phyloP scores from a whole-genome alignment of 768 basidiomycete genomes.

The Boletus subcaerulescens region DNA sequence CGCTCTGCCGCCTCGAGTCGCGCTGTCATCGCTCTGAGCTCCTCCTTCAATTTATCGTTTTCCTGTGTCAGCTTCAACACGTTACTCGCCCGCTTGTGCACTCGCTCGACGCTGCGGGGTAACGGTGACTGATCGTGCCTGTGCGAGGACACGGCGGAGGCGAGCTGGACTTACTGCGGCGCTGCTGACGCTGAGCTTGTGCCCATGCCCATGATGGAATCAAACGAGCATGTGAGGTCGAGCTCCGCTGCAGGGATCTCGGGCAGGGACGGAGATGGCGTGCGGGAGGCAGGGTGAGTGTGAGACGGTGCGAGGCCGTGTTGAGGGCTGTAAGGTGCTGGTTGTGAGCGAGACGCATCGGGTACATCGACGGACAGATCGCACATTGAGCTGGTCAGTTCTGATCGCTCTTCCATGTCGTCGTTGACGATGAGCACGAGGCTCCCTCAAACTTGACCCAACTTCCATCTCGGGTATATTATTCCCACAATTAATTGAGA shows the following conservation, averaged over 20 bases:
- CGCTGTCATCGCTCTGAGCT: conserved; percentile 72
- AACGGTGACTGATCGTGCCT: conserved; percentile 34
- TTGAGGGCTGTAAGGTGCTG: conserved; percentile 18
- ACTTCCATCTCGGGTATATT: conserved; percentile 6
- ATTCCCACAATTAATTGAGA: conserved; percentile 28
- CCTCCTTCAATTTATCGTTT: conserved; percentile 74
- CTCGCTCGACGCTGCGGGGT: conserved; percentile 29
- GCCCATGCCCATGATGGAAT: conserved; percentile 39
- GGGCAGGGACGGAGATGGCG: conserved; percentile 40
- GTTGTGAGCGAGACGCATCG: conserved; percentile 19
- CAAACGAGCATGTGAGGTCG: conserved; percentile 42
- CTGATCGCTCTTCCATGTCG: conserved; percentile 28
- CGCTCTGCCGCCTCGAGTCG: conserved; percentile 73
- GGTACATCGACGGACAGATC: conserved; percentile 9
- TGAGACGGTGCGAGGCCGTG: conserved; percentile 19
- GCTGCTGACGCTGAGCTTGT: conserved; percentile 7
- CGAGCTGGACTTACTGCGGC: conserved; percentile 47
- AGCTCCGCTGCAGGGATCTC: conserved; percentile 51
- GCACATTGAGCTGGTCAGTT: conserved; percentile 21
- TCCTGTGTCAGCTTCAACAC: conserved; percentile 75
- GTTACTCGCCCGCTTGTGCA: conserved; percentile 73
- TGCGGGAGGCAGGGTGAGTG: conserved; percentile 18
- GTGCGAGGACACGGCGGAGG: conserved; percentile 17
- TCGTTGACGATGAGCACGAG: conserved; percentile 27
- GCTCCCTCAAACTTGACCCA: background rate